Conservation (phyloP, 1,139 yeast genomes). For the Sugiyamaella novakii region DNA sequence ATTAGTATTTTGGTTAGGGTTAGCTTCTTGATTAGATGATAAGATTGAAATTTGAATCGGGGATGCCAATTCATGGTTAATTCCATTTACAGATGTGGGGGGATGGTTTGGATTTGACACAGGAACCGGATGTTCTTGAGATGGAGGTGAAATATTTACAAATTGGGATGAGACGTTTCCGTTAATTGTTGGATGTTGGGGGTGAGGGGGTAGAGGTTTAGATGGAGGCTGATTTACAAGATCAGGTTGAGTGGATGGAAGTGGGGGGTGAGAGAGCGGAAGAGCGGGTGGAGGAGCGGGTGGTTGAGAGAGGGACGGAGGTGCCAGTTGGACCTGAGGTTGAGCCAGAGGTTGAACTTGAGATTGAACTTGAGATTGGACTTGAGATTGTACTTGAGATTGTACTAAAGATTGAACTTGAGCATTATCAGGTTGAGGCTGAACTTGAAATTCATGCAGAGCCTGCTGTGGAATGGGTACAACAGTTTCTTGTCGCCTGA, state of each 20-base stretch:
- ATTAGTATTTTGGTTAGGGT: not conserved
- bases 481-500: too few species aligned
- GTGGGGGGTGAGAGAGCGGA: not conserved
- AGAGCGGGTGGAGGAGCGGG: not conserved
- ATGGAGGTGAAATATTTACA: conserved; percentile 2
- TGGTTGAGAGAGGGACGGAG: not conserved
- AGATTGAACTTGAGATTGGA: not conserved
- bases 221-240: not conserved
- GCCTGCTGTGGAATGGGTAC: not conserved
- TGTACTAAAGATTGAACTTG: not conserved
- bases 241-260: not conserved
- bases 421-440: not conserved
- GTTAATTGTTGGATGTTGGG: not conserved
- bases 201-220: not conserved
- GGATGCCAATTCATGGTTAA: too few species aligned
- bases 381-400: not conserved
- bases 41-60: too few species aligned
- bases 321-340: not conserved
- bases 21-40: too few species aligned
- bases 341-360: not conserved
- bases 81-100: not conserved
- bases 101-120: not conserved
- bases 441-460: not conserved
- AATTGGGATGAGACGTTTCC: not conserved
- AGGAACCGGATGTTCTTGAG: not conserved